Percentiles rank a stretch among this genome's conserved stretches.
Conservation (phyloP, 2,329 filamentous ascomycete species). For the Beauveria medogensis region DNA sequence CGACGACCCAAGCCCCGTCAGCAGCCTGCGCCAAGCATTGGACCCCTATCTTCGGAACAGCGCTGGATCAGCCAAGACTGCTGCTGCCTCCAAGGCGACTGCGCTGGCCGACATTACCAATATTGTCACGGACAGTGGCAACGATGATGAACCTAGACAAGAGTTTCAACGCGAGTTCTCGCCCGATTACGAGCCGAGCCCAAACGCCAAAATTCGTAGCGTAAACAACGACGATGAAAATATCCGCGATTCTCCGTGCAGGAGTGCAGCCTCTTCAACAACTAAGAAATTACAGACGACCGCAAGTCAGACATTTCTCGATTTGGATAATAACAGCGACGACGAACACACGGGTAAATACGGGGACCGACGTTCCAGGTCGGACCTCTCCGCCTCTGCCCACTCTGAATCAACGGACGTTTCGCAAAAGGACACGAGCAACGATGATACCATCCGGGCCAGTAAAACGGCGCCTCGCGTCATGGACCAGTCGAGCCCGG, state of each 20-base stretch:
- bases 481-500: slow-evolving; percentile 22
- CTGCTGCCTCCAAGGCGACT: slow-evolving; percentile 20
- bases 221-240: slow-evolving; percentile 41
- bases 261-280: slow-evolving; percentile 28
- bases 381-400: not conserved
- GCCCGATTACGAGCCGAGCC: slow-evolving; percentile 65
- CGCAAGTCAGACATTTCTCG: slow-evolving; percentile 39
- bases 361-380: not conserved
- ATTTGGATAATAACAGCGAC: slow-evolving; percentile 41
- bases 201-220: slow-evolving; percentile 62
- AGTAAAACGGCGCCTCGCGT: slow-evolving; percentile 18
- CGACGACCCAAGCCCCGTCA: slow-evolving; percentile 55
- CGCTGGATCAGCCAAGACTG: slow-evolving; percentile 16
- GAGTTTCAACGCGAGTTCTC: slow-evolving; percentile 56
- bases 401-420: slow-evolving; percentile 4
- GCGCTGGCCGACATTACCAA: slow-evolving; percentile 21
- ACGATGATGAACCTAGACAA: slow-evolving; percentile 22
- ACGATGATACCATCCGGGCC: slow-evolving; percentile 22
- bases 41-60: slow-evolving; percentile 61
- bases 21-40: slow-evolving; percentile 80
- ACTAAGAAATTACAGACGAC: not conserved
- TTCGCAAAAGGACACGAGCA: slow-evolving; percentile 11
- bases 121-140: slow-evolving; percentile 6
- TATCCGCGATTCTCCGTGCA: slow-evolving; percentile 11
- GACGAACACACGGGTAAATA: slow-evolving; percentile 18